Evolutionary conservation across 2,329 filamentous ascomycete genomes (phyloP), one percentile per base, ranked within the genome.

Genomic region (Aspergillus sp.): DNA sequence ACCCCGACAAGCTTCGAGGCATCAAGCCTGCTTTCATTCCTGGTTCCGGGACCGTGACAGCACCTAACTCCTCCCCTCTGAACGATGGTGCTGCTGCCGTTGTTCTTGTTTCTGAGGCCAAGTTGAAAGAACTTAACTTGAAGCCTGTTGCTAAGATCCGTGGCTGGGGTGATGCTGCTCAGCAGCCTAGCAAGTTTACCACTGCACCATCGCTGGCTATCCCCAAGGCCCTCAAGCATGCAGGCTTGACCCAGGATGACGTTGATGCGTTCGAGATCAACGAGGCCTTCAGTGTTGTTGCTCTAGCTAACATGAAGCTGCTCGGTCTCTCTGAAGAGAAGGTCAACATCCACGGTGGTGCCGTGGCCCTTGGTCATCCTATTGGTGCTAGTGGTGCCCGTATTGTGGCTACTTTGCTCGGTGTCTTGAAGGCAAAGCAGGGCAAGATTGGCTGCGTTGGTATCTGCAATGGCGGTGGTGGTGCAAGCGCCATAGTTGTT

Each of bases 191-290:
- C 75, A 93, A 93, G 70, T 98, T 98, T 81, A 98, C 93, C 57
- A 93, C 90, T 43, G 86, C 93, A 7, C 93, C 93, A 7, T 82
- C 93, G 17, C 81, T 97, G 48, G 93, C 93, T 57, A 94, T 98
- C 61, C 93, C 93, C 68, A 98, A 97, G 79, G 93, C 93, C 49
- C 82, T 98, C 65, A 90, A 91, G 79, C 91, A 98, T 73, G 93
- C 93, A 52, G 87, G 88, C 53, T 74, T 98, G 53, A 80, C 82
- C 49, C 79, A 84, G 59, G 82, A 85, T 54, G 79, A 88, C 50
- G 79, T 98, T 49, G 91, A 97, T 64, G 93, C 83, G 60, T 98
- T 93, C 71, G 93, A 98, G 79, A 96, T 98, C 79, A 98, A 98
- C 78, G 93, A 98, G 78, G 93, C 93, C 38, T 98, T 98, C 78